Evolutionary conservation across 345 rosid species (phyloP).

Genomic region (Triadica sebifera): DNA sequence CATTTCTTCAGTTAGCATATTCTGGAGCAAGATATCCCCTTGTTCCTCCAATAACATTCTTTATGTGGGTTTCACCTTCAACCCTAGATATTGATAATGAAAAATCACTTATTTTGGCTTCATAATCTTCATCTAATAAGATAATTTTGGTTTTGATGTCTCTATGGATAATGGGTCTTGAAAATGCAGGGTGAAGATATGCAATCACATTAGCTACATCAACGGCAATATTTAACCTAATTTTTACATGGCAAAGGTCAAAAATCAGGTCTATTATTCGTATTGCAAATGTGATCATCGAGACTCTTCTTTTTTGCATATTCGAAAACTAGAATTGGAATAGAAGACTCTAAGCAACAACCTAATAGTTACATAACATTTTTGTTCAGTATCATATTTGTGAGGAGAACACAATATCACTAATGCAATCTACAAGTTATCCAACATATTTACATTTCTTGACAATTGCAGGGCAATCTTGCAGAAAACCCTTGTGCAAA

Average conservation of each 20-base stretch:
- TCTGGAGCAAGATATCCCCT: neutral
- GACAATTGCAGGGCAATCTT: slow-evolving; percentile 1
- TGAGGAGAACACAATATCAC: slow-evolving; percentile 9
- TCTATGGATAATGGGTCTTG: slow-evolving; percentile 8
- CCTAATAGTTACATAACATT: slow-evolving; percentile 9
- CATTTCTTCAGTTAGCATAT: too few relatives aligned
- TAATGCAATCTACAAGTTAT: too few relatives aligned
- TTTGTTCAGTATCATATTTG: slow-evolving; percentile 4
- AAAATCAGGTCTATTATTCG: neutral
- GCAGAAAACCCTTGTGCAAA: slow-evolving; percentile 5
- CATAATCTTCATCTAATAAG: neutral
- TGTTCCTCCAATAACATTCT: neutral
- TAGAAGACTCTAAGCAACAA: slow-evolving; percentile 10
- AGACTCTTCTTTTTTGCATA: neutral
- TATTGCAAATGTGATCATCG: neutral
- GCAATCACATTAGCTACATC: slow-evolving; percentile 16
- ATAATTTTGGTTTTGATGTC: neutral
- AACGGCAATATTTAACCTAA: slow-evolving; percentile 17
- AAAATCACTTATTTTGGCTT: slow-evolving; percentile 12
- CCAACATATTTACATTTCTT: too few relatives aligned
- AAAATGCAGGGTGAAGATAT: slow-evolving; percentile 11
- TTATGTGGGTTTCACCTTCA: slow-evolving; percentile 13
- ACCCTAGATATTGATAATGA: neutral
- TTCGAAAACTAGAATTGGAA: slow-evolving; percentile 18
- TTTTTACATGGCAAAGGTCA: slow-evolving; percentile 13